Base-by-base conservation (phyloP, 2,329 filamentous ascomycete species). In the Akanthomyces muscarius region DNA sequence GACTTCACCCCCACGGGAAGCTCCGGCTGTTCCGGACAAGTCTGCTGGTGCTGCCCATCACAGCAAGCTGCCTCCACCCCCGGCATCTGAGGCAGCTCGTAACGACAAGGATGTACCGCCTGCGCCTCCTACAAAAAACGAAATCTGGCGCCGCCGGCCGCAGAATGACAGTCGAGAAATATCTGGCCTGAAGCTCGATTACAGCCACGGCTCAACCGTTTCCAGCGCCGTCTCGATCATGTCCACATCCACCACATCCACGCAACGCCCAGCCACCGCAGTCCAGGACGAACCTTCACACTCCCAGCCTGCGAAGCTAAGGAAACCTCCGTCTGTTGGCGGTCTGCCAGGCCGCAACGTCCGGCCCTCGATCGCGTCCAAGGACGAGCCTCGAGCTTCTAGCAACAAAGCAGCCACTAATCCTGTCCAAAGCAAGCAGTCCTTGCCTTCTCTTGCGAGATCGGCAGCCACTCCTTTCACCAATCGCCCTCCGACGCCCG, bases 131-230 rank as follows among this genome's bases (percentile, higher is more conserved):
- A 69, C 69, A 33, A 70, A 72, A 36, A 68, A 71, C 50, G 72
- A 78, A 54, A 70, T 78, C 52, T 85, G 82, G 82, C 77, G 78
- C 63, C 77, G 83, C 59, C 78, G 83, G 52, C 83, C 81, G 16
- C 72, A 78, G 30, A 84, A 81, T 69, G 75, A 75, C 61, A 77
- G 72, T 65, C 70, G 81, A 41, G 77, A 80, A 53, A 75, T 85
- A 5, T 72, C 81, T 10, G 77, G 80, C 63, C 77, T 85, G 57
- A 81, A 80, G 64, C 73, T 85, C 61, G 69, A 78, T 55, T 69
- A 73, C 47, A 83, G 80, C 62, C 77, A 83, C 71, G 81, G 81
- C 44, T 84, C 81, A 23, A 83, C 82, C 5, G 77, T 77, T 21
- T 73, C 75, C 44, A 71, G 73, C 14, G 62, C 68, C 38, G 47